Conservation (phyloP, 2,329 filamentous ascomycete genomes). For the Aspergillus puulaauensis region DNA sequence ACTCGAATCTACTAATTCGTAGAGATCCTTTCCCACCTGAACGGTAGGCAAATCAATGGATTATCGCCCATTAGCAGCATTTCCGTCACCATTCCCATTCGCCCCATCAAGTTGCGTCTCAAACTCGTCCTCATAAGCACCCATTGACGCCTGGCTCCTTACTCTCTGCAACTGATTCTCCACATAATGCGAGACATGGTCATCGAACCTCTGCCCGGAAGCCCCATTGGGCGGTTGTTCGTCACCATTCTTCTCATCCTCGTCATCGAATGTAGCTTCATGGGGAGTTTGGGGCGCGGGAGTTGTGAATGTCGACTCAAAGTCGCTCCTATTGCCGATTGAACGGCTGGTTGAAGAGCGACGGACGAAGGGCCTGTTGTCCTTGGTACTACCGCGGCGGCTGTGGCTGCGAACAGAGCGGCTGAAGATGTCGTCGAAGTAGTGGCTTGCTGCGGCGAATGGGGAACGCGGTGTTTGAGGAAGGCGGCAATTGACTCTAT, state of each 20-base stretch:
- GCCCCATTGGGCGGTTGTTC: slow-evolving; percentile 23
- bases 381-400: slow-evolving; percentile 32
- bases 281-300: slow-evolving; percentile 24
- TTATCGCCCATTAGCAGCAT: not conserved
- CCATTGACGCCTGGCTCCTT: slow-evolving; percentile 56
- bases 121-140: slow-evolving; percentile 61
- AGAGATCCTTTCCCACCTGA: no score
- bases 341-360: slow-evolving; percentile 80
- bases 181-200: slow-evolving; percentile 78
- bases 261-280: slow-evolving; percentile 36
- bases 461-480: slow-evolving; percentile 92
- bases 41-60: not conserved
- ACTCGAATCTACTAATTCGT: not conserved
- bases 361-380: slow-evolving; percentile 59
- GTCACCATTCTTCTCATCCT: slow-evolving; percentile 30
- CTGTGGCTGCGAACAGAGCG: slow-evolving; percentile 48
- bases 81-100: slow-evolving; percentile 7
- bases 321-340: slow-evolving; percentile 82
- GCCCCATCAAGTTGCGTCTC: slow-evolving; percentile 55
- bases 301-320: slow-evolving; percentile 49
- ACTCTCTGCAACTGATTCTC: slow-evolving; percentile 75
- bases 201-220: slow-evolving; percentile 57
- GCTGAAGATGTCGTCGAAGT: slow-evolving; percentile 88
- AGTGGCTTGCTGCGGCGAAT: slow-evolving; percentile 78
- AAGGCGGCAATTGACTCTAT: slow-evolving; percentile 79